These are phyloP conservation scores for Tricholoma sp. DNA, from an alignment of 768 basidiomycete species.

Conservation along the genomic window DNA sequence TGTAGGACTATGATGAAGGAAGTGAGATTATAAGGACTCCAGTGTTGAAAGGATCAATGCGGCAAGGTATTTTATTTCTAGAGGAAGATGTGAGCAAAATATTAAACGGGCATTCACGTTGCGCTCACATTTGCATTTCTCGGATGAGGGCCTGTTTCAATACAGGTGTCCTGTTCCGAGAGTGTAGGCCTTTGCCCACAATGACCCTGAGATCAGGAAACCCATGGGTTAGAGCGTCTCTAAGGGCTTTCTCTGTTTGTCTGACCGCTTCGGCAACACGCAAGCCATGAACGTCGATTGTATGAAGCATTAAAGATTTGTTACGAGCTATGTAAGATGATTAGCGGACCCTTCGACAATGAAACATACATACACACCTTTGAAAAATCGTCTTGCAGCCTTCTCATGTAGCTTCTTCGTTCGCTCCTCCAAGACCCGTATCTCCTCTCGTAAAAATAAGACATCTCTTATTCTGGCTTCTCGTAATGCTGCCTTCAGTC, in stretches of 20 bases:
- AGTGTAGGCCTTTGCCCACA: constrained; percentile 82
- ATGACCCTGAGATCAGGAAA: constrained; percentile 35
- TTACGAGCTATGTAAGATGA: constrained; percentile 31
- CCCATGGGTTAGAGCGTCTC: constrained; percentile 30
- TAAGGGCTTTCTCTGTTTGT: constrained; percentile 37
- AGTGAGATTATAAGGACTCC: constrained; percentile 52
- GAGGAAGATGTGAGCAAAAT: neutral
- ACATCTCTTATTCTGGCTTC: constrained; percentile 32
- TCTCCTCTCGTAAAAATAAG: constrained; percentile 32
- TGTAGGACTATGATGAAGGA: neutral
- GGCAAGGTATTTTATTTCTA: constrained; percentile 54
- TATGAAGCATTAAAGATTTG: constrained; percentile 23
- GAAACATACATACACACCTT: constrained; percentile 27
- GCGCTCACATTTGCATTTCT: constrained; percentile 42
- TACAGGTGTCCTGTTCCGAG: constrained; percentile 61
- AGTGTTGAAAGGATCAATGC: constrained; percentile 56
- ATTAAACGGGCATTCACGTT: neutral
- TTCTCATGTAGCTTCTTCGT: constrained; percentile 36
- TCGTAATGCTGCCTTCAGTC: constrained; percentile 23
- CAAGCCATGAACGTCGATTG: constrained; percentile 48
- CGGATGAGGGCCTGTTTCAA: constrained; percentile 78
- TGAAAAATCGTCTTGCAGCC: constrained; percentile 41
- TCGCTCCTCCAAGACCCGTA: constrained; percentile 29
- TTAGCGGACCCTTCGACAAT: constrained; percentile 2
- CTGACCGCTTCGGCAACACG: constrained; percentile 42